Base-by-base conservation (phyloP, 805 yeast genomes). In the Candida glaebosa region DNA sequence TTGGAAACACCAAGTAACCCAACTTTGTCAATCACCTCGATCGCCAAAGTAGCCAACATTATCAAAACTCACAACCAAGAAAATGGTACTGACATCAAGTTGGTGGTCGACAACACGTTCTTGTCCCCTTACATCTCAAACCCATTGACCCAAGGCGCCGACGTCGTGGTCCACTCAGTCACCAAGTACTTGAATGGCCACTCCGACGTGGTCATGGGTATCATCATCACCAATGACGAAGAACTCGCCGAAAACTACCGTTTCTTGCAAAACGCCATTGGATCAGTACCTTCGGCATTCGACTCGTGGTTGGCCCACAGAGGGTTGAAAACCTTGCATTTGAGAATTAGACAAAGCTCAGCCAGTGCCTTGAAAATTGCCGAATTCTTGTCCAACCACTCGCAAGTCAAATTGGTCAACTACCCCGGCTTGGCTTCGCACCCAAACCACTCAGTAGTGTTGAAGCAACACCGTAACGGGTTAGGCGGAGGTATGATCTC, bases 281-380 rank as follows among this genome's bases (percentile, higher is more conserved):
- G 96, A 47, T 88, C 95, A 19, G 78, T 87, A 48, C 95, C 95
- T 49, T 85, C 95, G 16, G 87, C 96, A 40, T 88, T 87, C 61
- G 96, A 88, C 68, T 77, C 88, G 32, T 87, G 95, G 95, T 81
- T 87, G 63, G 90, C 95, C 42, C 96, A 87, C 74, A 78, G 96
- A 63, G 96, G 96, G 58, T 74, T 87, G 58, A 87, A 85, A 75
- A 87, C 96, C 32, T 73, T 87, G 58, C 93, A 86, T 58, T 72
- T 87, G 65, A 78, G 96, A 63, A 84, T 79, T 31, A 75, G 78
- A 56, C 85, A 82, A 54, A 83, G 93, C 31, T 66, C 87, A 33
- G 52, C 56, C 41, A 75, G 76, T 41, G 96, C 96, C 20, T 75
- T 67, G 51, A 73, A 74, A 53, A 80, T 87, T 51, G 87, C 96